Base-by-base conservation (phyloP, 2,329 filamentous ascomycete genomes). In the Fonsecaea monophora region DNA sequence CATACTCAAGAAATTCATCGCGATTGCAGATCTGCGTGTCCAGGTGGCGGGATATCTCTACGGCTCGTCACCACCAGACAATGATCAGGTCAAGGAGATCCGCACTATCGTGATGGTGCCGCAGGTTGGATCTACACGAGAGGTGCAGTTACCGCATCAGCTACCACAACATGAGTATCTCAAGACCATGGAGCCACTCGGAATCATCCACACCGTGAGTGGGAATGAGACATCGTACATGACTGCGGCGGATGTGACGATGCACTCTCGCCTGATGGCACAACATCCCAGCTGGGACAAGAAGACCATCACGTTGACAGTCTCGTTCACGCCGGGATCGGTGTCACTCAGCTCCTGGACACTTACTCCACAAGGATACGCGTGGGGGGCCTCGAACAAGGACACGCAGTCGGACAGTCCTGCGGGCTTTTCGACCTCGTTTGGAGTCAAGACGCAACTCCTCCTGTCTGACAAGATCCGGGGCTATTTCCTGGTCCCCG, bases 31-130 rank as follows among this genome's bases (percentile, higher is more conserved):
- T 82, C 87, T 99, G 64, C 91, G 96, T 56, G 94, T 98, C 13
- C 95, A 99, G 80, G 94, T 99, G 58, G 94, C 94, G 15, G 95
- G 94, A 1, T 99, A 97, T 78, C 86, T 99, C 0, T 99, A 99
- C 77, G 95, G 95, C 71, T 88, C 88, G 55, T 97, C 94, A 0
- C 94, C 95, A 2, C 90, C 92, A 6, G 95, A 98, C 81, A 97
- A 98, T 75, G 91, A 94, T 71, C 92, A 96, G 76, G 92, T 99
- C 79, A 99, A 98, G 85, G 96, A 99, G 78, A 89, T 99, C 76
- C 90, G 91, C 75, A 96, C 92, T 72, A 97, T 99, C 74, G 94
- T 97, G 73, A 95, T 99, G 92, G 88, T 99, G 15, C 96, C 95
- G 4, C 95, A 99, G 80, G 94, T 98, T 67, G 95, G 95, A 65